Evolutionary conservation across 2,329 filamentous ascomycete genomes (phyloP), one percentile per base, ranked within the genome.

Genomic region (Neonectria punicea): DNA sequence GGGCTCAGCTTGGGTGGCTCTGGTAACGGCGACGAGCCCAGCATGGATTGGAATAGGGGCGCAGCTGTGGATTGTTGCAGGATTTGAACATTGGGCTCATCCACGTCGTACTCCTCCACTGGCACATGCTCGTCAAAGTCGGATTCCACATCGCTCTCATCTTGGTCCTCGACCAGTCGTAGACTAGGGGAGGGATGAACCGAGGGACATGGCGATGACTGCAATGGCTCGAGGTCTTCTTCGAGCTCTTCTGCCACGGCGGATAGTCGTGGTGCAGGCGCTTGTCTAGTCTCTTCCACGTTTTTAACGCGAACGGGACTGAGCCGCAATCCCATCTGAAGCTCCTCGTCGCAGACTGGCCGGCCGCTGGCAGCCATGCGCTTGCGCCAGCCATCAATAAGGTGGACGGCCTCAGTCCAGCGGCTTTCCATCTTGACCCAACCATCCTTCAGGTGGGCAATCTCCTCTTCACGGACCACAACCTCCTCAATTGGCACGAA

Each of bases 401-500:
- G 89, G 39, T 89, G 86, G 13, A 98, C 90, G 1, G 96, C 93
- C 76, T 98, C 95, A 69, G 89, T 90, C 93, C 96, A 97, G 56
- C 94, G 88, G 22, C 84, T 87, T 78, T 98, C 94, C 93, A 98
- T 97, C 80, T 92, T 94, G 77, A 97, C 92, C 91, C 95, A 97
- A 16, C 94, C 93, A 60, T 92, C 88, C 59, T 93, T 89, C 53
- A 99, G 84, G 56, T 93, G 88, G 57, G 87, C 86, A 69, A 99
- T 98, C 77, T 98, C 94, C 65, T 97, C 92, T 69, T 99, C 95
- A 59, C 95, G 89, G n/a, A 94, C 82, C 75, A 97, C 91, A 2
- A 99, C 93, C 78, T 98, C 96, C 73, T 98, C 96, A 22, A 98
- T 89, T 0, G 95, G 93, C 14, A 98, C 96, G 77, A 98, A 99